Evolutionary conservation across 2,329 filamentous ascomycete genomes (phyloP).

Genomic region (Aspergillus sp.): DNA sequence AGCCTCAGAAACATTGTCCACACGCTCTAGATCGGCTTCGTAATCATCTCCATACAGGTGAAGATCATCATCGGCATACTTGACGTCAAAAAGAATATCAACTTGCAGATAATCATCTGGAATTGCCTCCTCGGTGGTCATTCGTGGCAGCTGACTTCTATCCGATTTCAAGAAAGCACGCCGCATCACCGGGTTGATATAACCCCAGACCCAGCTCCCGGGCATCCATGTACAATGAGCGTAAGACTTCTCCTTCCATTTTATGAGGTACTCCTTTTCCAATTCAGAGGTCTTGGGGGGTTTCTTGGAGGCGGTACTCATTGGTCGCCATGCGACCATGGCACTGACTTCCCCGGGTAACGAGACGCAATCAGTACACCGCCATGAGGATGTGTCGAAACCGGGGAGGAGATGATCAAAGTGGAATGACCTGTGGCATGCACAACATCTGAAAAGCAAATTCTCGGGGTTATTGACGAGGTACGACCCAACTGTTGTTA

Average conservation of each 20-base stretch:
- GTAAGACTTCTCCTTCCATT: conserved; percentile 81
- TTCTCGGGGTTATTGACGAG: conserved; percentile 74
- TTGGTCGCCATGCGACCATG: conserved; percentile 87
- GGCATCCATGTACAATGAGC: conserved; percentile 83
- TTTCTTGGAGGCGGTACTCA: conserved; percentile 56
- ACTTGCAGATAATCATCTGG: conserved; percentile 81
- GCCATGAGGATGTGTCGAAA: conserved; percentile 52
- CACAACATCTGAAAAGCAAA: conserved; percentile 78
- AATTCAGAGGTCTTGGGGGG: conserved; percentile 52
- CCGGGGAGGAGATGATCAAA: conserved; percentile 71
- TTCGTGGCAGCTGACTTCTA: conserved; percentile 62
- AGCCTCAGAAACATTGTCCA: conserved; percentile 70
- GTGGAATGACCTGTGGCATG: conserved; percentile 78
- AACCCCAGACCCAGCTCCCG: conserved; percentile 83
- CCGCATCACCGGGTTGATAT: conserved; percentile 63
- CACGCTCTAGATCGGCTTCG: conserved; percentile 68
- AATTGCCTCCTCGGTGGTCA: conserved; percentile 74
- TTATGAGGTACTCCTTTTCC: conserved; percentile 88
- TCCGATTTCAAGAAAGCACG: conserved; percentile 73
- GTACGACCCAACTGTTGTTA: conserved; percentile 60
- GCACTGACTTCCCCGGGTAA: conserved; percentile 66
- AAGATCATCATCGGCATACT: conserved; percentile 55
- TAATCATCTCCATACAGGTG: conserved; percentile 56
- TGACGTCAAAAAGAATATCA: conserved; percentile 85
- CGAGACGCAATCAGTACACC: conserved; percentile 74